Evolutionary conservation across 2,329 filamentous ascomycete species (phyloP), one percentile per base, ranked within the genome.

Genomic region (Sporothrix pseudoabietina): DNA sequence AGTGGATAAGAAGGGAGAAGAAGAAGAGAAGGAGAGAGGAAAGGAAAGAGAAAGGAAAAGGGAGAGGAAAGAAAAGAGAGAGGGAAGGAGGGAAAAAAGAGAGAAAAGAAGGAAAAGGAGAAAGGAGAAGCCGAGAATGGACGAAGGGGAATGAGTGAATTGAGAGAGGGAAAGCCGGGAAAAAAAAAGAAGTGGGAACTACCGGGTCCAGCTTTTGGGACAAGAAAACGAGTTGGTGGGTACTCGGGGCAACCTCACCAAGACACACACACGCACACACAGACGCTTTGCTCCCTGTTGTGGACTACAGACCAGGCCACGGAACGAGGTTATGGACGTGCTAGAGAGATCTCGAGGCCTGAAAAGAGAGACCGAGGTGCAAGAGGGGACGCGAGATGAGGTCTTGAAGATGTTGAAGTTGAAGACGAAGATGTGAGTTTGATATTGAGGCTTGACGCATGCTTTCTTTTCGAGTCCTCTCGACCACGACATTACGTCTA

Each of bases 71-170:
- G 35, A 59, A 68, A 52, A 26, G 35, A 49, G 66, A 69, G 69
- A 55, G 65, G 65, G 71, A 55, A 52, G 70, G 71, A 57, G 26
- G 55, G 71, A 47, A 61, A 55, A 59, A 39, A 63, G 39, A 59
- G 55, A 68, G 22, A 32, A 72, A 52, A 54, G 63, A 54, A 72
- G 69, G 68, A 69, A 74, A 74, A 74, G 74, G 74, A 75, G 74
- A 74, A 75, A 75, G 72, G 75, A 75, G 75, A 73, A 75, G 75
- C 74, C 75, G 75, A 76, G 75, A 75, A 75, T 75, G 74, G 74
- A 72, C 75, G 75, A 76, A 75, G 74, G 75, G 75, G 74, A 76
- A 72, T 76, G 75, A 68, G 75, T 76, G 75, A 75, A 75, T 76
- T 75, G 69, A 71, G 71, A 72, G 74, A 75, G 72, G 73, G 71